A percentile compares a stretch with the other conserved stretches of the same genome.
Conservation (phyloP, 2,329 filamentous ascomycete species). For the Lithohypha guttulata region DNA sequence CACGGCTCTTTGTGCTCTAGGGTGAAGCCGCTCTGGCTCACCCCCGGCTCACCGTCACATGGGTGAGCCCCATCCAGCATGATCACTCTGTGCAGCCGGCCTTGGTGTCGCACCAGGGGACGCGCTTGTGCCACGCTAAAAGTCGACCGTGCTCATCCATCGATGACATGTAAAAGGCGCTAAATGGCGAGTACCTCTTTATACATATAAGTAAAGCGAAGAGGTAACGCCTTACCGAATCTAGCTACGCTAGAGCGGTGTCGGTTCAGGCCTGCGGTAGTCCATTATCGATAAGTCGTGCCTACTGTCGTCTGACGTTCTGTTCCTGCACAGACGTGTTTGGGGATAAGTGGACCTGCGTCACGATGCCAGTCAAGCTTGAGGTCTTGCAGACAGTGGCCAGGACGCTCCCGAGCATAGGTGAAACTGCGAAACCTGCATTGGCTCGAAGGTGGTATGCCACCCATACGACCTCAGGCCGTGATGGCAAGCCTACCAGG, state of each 20-base stretch:
- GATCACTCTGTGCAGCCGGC: neutral
- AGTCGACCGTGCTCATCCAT: too few species aligned
- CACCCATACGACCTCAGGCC: slow-evolving; percentile 39
- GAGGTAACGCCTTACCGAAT: neutral
- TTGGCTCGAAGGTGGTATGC: slow-evolving; percentile 37
- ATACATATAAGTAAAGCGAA: too few species aligned
- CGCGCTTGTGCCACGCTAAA: too few species aligned
- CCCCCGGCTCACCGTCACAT: neutral
- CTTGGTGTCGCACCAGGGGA: neutral
- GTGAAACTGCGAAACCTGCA: too few species aligned
- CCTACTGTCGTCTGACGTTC: too few species aligned
- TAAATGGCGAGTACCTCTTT: too few species aligned
- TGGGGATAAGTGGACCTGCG: too few species aligned
- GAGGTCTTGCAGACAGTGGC: slow-evolving; percentile 17
- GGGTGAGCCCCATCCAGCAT: neutral
- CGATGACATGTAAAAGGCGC: too few species aligned
- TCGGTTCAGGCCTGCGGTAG: too few species aligned
- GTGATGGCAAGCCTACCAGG: slow-evolving; percentile 38
- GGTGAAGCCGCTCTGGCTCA: neutral
- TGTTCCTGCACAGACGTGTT: too few species aligned
- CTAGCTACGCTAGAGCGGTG: neutral
- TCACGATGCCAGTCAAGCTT: slow-evolving; percentile 15
- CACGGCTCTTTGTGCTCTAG: neutral
- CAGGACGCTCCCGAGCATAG: slow-evolving; percentile 15
- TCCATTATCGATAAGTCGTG: too few species aligned